These are phyloP conservation scores for Tausonia pullulans DNA, from an alignment of 1,284 basidiomycete genomes.

Conservation along the genomic window DNA sequence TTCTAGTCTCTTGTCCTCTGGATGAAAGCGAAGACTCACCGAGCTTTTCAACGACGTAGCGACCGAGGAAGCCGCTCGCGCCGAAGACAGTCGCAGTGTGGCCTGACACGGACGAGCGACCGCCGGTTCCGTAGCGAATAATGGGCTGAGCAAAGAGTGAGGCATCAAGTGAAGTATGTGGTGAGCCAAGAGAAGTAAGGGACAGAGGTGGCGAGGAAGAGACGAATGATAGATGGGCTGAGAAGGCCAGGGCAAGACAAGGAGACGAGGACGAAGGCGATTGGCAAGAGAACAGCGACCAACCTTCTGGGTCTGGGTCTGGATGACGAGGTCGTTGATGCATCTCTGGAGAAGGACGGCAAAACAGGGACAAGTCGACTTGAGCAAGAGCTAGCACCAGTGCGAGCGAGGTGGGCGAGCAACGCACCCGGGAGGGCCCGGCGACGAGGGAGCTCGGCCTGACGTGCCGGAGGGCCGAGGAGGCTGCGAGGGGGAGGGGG, in stretches of 20 bases:
- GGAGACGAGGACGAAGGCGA: too few relatives aligned
- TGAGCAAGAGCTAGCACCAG: too few relatives aligned
- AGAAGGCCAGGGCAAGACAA: too few relatives aligned
- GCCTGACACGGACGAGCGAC: constrained; percentile 75
- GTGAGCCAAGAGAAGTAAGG: too few relatives aligned
- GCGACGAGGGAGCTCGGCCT: too few relatives aligned
- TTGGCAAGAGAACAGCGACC: not conserved
- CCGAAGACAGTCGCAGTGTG: constrained; percentile 96
- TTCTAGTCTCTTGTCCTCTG: not conserved
- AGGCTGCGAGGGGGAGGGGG: too few relatives aligned
- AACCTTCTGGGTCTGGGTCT: not conserved
- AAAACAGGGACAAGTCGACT: too few relatives aligned
- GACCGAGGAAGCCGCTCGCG: constrained; percentile 86
- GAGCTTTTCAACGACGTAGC: constrained; percentile 87
- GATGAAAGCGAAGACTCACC: constrained; percentile 42
- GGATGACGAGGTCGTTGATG: not conserved
- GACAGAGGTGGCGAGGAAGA: too few relatives aligned
- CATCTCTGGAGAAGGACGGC: not conserved
- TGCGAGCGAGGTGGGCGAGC: too few relatives aligned
- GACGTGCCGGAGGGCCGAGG: too few relatives aligned
- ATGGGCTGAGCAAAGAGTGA: constrained; percentile 40
- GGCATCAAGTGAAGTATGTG: not conserved
- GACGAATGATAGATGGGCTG: not conserved
- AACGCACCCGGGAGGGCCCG: too few relatives aligned
- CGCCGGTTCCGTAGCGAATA: constrained; percentile 63